phyloP scores from a whole-genome alignment of 352 stramenopile genomes.

The Pythium sukuiense region DNA sequence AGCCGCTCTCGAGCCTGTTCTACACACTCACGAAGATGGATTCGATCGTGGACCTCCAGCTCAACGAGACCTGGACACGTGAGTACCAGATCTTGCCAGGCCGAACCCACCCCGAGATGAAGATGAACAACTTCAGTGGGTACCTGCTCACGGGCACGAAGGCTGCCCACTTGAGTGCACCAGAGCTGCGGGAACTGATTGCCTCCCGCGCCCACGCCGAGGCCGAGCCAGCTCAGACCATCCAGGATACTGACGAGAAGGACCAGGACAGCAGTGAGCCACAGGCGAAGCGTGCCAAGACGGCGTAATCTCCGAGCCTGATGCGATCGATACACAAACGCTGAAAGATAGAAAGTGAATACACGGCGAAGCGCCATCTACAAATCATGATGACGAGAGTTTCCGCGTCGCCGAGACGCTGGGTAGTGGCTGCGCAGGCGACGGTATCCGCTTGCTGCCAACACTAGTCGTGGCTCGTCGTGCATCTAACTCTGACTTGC shows the following conservation, averaged over 20 bases:
- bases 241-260: neutral
- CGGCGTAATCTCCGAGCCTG: neutral
- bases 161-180: conserved; percentile 40
- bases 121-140: conserved; percentile 95
- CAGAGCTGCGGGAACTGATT: conserved; percentile 21
- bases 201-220: conserved; percentile 23
- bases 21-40: conserved; percentile 87
- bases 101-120: conserved; percentile 96
- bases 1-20: conserved; percentile 91
- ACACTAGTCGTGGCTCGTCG: conserved; percentile 24
- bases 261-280: conserved; percentile 10
- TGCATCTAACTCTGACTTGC: conserved; percentile 3
- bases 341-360: conserved; percentile 2
- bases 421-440: conserved; percentile 6
- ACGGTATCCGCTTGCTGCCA: conserved; percentile 8
- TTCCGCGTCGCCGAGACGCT: conserved; percentile 7
- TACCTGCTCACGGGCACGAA: conserved; percentile 95
- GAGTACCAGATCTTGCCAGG: conserved; percentile 94
- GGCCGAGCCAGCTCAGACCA: conserved; percentile 10
- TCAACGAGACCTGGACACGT: conserved; percentile 95
- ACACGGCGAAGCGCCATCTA: conserved; percentile 3
- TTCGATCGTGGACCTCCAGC: conserved; percentile 91
- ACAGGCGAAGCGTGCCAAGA: conserved; percentile 26
- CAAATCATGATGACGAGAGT: neutral
- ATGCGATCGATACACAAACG: neutral